A percentile compares a stretch with the other conserved stretches of the same genome.
Evolutionary conservation across 1,284 basidiomycete genomes (phyloP).

Genomic region (Wolfiporia cocos): DNA sequence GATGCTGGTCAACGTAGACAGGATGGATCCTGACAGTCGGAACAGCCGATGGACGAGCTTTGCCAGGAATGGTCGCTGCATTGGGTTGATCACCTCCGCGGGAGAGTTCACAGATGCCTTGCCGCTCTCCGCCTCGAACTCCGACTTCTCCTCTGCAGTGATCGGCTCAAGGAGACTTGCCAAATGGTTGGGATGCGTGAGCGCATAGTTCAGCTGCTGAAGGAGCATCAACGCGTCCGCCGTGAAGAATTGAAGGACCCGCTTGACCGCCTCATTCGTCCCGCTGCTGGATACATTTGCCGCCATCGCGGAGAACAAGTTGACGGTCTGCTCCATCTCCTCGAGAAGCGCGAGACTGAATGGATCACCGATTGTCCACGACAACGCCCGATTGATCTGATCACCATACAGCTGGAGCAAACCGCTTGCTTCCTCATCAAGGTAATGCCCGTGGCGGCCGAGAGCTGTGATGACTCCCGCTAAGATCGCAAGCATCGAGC

Average conservation of each 20-base stretch:
- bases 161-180: constrained; percentile 76
- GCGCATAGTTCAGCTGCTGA: constrained; percentile 83
- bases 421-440: constrained; percentile 81
- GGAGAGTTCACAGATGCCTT: constrained; percentile 25
- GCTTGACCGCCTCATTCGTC: constrained; percentile 43
- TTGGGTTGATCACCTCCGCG: constrained; percentile 48
- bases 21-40: constrained; percentile 59
- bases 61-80: constrained; percentile 65
- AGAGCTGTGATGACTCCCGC: constrained; percentile 67
- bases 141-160: constrained; percentile 66
- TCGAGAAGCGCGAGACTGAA: constrained; percentile 71
- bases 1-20: constrained; percentile 66
- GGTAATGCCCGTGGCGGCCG: constrained; percentile 71
- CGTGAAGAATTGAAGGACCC: constrained; percentile 64
- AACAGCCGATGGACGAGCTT: constrained; percentile 67
- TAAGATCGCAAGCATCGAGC: constrained; percentile 79
- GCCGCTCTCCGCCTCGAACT: constrained; percentile 53
- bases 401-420: constrained; percentile 82
- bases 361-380: constrained; percentile 74
- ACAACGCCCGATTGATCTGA: constrained; percentile 72
- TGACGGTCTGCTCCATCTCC: constrained; percentile 75
- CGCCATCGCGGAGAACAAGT: constrained; percentile 70
- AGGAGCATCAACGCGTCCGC: constrained; percentile 67
- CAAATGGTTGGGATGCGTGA: constrained; percentile 87
- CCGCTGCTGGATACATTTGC: constrained; percentile 41